Evolutionary conservation across 176 grass and related monocot genomes (phyloP).

Genomic region (Pontederia crassipes): DNA sequence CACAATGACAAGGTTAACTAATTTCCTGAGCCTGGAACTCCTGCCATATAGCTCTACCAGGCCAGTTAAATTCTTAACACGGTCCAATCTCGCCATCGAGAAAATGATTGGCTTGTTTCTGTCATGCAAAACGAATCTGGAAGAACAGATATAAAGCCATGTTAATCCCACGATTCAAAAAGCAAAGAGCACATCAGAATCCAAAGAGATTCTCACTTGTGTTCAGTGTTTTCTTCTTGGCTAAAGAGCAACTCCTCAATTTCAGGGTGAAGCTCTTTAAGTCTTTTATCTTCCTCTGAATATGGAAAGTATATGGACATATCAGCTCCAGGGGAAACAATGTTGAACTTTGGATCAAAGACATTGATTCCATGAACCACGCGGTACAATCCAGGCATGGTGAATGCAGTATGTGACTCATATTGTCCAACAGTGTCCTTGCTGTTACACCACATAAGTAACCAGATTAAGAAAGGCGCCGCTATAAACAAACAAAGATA

Average conservation of each 20-base stretch:
- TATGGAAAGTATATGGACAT: slow-evolving; percentile 84
- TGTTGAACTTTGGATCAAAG: slow-evolving; percentile 99
- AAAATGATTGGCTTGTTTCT: slow-evolving; percentile 89
- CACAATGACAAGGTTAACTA: slow-evolving; percentile 94
- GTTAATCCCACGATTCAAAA: neutral
- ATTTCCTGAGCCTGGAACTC: slow-evolving; percentile 56
- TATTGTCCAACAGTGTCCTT: slow-evolving; percentile 94
- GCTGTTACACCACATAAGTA: slow-evolving; percentile 23
- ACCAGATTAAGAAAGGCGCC: neutral
- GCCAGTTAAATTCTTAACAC: slow-evolving; percentile 94
- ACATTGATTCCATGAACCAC: slow-evolving; percentile 93
- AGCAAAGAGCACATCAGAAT: neutral
- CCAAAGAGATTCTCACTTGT: neutral
- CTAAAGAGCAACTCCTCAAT: slow-evolving; percentile 92
- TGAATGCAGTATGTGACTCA: slow-evolving; percentile 83
- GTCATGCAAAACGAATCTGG: slow-evolving; percentile 75
- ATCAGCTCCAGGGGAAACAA: slow-evolving; percentile 95
- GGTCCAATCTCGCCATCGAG: slow-evolving; percentile 97
- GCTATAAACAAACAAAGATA: neutral
- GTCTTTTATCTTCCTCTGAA: slow-evolving; percentile 67
- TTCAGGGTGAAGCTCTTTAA: slow-evolving; percentile 74
- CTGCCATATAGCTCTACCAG: slow-evolving; percentile 91
- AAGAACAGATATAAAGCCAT: slow-evolving; percentile 5
- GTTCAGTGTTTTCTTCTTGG: slow-evolving; percentile 54
- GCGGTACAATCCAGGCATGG: slow-evolving; percentile 88